Base-by-base conservation (phyloP, 352 stramenopile species). In the Globisporangium middletonii region DNA sequence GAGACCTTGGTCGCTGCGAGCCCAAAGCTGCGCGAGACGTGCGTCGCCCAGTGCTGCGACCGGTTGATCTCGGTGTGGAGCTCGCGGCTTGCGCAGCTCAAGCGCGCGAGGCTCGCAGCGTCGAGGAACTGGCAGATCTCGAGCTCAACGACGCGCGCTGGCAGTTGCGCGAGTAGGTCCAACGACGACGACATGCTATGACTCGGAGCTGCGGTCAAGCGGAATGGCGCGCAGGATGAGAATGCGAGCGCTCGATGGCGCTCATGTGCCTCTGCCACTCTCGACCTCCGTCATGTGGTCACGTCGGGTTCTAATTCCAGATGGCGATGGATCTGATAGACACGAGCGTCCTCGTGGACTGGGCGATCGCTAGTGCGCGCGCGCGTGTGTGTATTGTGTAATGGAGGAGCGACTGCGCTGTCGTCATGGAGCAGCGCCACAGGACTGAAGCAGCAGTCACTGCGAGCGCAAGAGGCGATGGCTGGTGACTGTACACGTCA, bases 91-190 rank as follows among this genome's bases (percentile, higher is more conserved):
- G 67, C 50, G 28, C 64, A 57, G n/a, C 65, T 72, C 11, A 86
- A 55, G 3, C 67, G 67, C 13, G 58, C 58, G 23, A 86, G 66
- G 30, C 62, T 72, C 4, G 28, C 13, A 8, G 76, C 62, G 43
- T 85, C 73, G 42, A 86, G 65, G 57, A 70, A 86, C 28, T 66
- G 60, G 58, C 69, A 79, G 23, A 88, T 55, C 18, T 69, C 62
- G 33, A 50, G 56, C 62, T 83, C 70, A 27, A 85, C 57, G 19
- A 86, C 43, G 26, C 65, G 16, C 13, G 43, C 67, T 7, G 64
- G 57, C 27, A 72, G 75, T 8, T 85, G 52, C 23, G 64, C 43
- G 9, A 74, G 41, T 38, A 83, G 59, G 30, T 15, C 30, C 9
- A 15, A 43, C 63, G 30, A n/a, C 15, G 43, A 9, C 23, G 8